Evolutionary conservation across 2,329 filamentous ascomycete species (phyloP), one percentile per base, ranked within the genome.

Genomic region (Verticillium dahliae): DNA sequence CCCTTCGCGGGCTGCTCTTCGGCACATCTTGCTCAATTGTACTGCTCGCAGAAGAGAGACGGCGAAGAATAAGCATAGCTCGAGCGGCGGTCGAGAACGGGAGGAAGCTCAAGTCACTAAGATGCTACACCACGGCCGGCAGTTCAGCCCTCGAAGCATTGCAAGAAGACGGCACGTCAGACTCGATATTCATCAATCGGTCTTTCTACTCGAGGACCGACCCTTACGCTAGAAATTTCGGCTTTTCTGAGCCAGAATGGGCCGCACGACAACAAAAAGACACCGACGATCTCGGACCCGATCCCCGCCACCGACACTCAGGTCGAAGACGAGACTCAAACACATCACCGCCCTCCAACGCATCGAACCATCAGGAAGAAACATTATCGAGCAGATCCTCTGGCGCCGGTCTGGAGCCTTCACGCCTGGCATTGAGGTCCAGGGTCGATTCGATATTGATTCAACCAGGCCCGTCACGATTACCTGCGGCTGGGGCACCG

Each of bases 11-110:
- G 65, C 76, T 85, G 62, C 78, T 83, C 61, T 72, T 86, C 15
- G 83, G 83, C 58, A 85, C 83, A 2, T 84, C 83, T 9, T 85
- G 82, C 68, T 85, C 82, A 52, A 76, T 85, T 61, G 78, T 80
- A 58, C 70, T 83, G 33, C 73, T 86, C 61, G 76, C 83, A 62
- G 83, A 86, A 71, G 83, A 86, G 70, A 81, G 82, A 57, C 78
- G 83, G 62, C 80, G 81, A 62, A 79, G 82, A 33, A 80, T 85
- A 63, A 80, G 80, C 60, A 75, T 82, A 55, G 77, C 81, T 38
- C 75, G 76, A 55, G 74, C 80, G 22, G 80, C 81, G 15, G 75
- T 83, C 39, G 76, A 81, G 4, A 85, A 85, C 74, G 81, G 79
- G 27, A 74, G 80, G 60, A 83, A 78, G 61, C 69, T 85, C 10